Conservation (phyloP, 2,329 filamentous ascomycete genomes). For the Exophiala viscosa region DNA sequence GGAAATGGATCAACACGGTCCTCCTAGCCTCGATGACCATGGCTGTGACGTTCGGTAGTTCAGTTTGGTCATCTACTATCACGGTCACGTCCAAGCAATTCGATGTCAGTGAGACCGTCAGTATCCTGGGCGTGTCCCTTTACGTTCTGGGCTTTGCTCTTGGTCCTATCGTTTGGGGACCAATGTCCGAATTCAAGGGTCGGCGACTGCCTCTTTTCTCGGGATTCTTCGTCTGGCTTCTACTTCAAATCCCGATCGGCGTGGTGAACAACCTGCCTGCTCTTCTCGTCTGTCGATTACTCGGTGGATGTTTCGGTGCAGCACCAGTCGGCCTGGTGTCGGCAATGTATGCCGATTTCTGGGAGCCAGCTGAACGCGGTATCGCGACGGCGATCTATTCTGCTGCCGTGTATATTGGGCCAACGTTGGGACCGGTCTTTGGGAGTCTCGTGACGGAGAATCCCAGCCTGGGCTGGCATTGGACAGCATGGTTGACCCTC, state of each 20-base stretch:
- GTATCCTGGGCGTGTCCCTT: conserved; percentile 57
- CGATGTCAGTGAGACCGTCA: conserved; percentile 30
- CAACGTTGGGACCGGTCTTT: conserved; percentile 50
- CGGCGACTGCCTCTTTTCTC: conserved; percentile 49
- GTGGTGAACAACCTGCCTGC: conserved; percentile 65
- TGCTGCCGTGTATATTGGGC: conserved; percentile 39
- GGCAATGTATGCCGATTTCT: conserved; percentile 65
- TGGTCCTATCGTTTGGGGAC: conserved; percentile 47
- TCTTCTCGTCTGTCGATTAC: conserved; percentile 63
- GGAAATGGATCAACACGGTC: conserved; percentile 44
- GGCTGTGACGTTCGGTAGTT: conserved; percentile 45
- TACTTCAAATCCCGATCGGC: conserved; percentile 63
- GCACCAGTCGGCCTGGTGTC: conserved; percentile 67
- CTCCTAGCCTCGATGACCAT: conserved; percentile 42
- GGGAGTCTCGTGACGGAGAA: conserved; percentile 44
- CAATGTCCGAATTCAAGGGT: conserved; percentile 33
- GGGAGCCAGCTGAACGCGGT: conserved; percentile 56
- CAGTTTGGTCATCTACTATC: conserved; percentile 14
- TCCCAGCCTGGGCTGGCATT: conserved; percentile 45
- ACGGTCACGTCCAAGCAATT: conserved; percentile 24
- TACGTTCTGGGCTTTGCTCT: conserved; percentile 54
- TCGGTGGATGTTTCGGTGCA: conserved; percentile 34
- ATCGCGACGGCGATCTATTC: conserved; percentile 64
- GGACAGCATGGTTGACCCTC: conserved; percentile 38
- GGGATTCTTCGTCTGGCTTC: conserved; percentile 60